Percentiles rank a stretch among this genome's conserved stretches.
phyloP scores from a whole-genome alignment of 148 eudicot species.

The Pouteria glomerata region DNA sequence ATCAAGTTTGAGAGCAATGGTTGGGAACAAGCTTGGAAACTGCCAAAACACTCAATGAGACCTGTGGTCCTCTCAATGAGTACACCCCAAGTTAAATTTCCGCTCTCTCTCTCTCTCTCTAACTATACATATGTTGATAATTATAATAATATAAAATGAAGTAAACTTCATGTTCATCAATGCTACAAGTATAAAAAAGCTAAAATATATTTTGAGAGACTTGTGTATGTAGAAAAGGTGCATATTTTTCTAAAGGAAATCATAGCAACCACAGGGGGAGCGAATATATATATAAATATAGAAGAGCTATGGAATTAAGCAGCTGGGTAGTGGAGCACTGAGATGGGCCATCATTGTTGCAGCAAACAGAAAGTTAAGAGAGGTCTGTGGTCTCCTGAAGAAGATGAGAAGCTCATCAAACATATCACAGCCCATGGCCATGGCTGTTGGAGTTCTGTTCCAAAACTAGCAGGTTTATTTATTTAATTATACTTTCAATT shows the following conservation, averaged over 20 bases:
- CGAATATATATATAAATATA: background rate
- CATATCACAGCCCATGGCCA: conserved; percentile 46
- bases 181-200: conserved; percentile 5
- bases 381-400: conserved; percentile 57
- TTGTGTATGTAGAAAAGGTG: background rate
- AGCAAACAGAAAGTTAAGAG: conserved; percentile 49
- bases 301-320: background rate
- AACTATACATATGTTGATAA: background rate
- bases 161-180: conserved; percentile 1
- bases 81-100: conserved; percentile 12
- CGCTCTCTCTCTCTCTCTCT: background rate
- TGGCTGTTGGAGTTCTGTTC: conserved; percentile 56
- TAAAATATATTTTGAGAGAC: conserved; percentile 2
- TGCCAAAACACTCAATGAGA: conserved; percentile 17
- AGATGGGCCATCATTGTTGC: conserved; percentile 53
- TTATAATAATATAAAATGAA: background rate
- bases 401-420: conserved; percentile 42
- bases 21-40: conserved; percentile 9
- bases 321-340: background rate
- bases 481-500: background rate
- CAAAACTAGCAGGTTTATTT: conserved; percentile 36
- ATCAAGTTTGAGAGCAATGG: conserved; percentile 12
- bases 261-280: background rate
- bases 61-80: conserved; percentile 12
- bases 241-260: background rate